Base-by-base conservation (phyloP, 306 rosid genomes). In the Mucuna pruriens region DNA sequence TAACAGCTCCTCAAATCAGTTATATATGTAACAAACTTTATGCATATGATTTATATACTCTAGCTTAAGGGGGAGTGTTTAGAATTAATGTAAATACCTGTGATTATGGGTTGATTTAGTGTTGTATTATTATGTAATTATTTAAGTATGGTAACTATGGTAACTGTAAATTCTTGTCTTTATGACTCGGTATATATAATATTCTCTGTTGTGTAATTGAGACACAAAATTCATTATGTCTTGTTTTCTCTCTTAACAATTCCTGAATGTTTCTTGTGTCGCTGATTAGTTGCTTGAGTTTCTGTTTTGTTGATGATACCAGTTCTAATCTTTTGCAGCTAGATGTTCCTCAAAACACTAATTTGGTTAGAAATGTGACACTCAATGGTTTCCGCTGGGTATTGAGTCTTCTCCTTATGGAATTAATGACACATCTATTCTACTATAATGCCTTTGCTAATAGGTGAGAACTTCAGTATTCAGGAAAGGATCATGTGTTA, bases 391-490 rank as follows among this genome's bases (percentile, higher is more conserved):
- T 82, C 40, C 94, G 92, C 34, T 95, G 99, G 97, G 57, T 86
- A 12, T 89, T 88, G 83, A 84, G 92, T 84, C 86, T 91, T 85
- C 84, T 93, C 67, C 89, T 93, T 55, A 86, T 95, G 91, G 97
- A 95, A 79, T 62, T 95, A 57, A 90, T 93, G 92, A 87, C 97
- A 51, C 97, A 95, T 86, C 78, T 90, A 38, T 87, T 93, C 85
- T 88, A 87, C 84, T 93, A 93, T 84, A 95, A 95, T 87, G 91
- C 99, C 84, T 93, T 95, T 52, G 93, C 98, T 71, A 89, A 85
- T 71, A 95, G 99, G 98, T 93, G 78, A 79, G 80, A 85, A 44
- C 80, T 83, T 65, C 58, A 29, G 12, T 79, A 76, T 81, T 77
- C 22, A 9, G 73, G 66, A 61, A 74, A 67, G 22, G 5, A 40